These are phyloP conservation scores for Boeremia lycopersici DNA, from an alignment of 2,329 filamentous ascomycete species.

Conservation along the genomic window DNA sequence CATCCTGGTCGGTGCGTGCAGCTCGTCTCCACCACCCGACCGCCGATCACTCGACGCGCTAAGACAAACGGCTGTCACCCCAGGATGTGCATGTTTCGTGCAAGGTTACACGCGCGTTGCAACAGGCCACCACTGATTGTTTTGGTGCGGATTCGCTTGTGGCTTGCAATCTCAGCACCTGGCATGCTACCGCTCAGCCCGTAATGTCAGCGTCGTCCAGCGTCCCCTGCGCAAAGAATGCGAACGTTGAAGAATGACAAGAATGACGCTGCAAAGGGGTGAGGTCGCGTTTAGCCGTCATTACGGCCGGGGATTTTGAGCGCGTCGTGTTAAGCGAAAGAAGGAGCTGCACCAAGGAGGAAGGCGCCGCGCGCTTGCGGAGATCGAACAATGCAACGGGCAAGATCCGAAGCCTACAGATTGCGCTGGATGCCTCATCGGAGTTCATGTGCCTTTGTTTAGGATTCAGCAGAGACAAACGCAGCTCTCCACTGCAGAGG, in stretches of 20 bases:
- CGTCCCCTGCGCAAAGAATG: conserved; percentile 13
- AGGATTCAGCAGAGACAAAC: background rate
- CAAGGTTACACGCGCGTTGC: conserved; percentile 22
- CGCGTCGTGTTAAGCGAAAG: conserved; percentile 1
- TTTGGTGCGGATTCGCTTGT: conserved; percentile 19
- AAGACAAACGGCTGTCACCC: conserved; percentile 46
- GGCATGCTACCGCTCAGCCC: background rate
- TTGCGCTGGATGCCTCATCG: background rate
- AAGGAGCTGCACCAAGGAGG: conserved; percentile 4
- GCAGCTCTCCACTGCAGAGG: background rate
- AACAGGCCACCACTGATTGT: conserved; percentile 10
- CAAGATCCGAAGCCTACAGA: background rate
- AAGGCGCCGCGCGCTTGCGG: conserved; percentile 10
- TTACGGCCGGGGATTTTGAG: conserved; percentile 2
- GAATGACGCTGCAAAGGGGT: conserved; percentile 13
- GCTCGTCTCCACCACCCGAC: conserved; percentile 11
- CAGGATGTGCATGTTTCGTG: conserved; percentile 34
- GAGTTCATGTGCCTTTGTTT: background rate
- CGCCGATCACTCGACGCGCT: conserved; percentile 21
- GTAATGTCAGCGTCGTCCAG: background rate
- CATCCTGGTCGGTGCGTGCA: conserved; percentile 6
- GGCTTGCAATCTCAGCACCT: conserved; percentile 1
- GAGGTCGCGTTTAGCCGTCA: conserved; percentile 8
- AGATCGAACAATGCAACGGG: background rate
- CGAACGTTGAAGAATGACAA: conserved; percentile 17